Conservation (phyloP, 1,284 basidiomycete species). For the Irpex lacteus region DNA sequence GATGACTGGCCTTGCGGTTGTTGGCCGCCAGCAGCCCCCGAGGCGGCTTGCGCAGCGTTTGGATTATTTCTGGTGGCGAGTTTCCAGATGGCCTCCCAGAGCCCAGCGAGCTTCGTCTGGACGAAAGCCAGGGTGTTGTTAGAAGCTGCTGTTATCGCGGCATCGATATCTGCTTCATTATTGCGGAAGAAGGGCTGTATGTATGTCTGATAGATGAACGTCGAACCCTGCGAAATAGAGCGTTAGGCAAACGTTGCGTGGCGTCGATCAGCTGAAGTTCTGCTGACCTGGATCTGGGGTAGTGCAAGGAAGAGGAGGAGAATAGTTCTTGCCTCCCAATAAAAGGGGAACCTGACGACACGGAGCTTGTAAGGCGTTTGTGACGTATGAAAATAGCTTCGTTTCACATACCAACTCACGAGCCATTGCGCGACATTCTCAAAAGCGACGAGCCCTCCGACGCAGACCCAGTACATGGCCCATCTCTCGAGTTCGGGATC, state of each 20-base stretch:
- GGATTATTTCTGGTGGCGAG: constrained; percentile 40
- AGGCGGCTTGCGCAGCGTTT: constrained; percentile 8
- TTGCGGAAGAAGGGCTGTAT: constrained; percentile 64
- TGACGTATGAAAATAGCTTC: constrained; percentile 1
- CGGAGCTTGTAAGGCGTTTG: neutral
- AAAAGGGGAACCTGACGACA: constrained; percentile 70
- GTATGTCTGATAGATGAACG: constrained; percentile 65
- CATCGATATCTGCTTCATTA: constrained; percentile 70
- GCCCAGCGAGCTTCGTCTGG: constrained; percentile 42
- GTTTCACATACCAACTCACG: constrained; percentile 56
- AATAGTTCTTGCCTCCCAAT: constrained; percentile 69
- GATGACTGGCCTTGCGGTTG: constrained; percentile 2
- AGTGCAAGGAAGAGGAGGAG: constrained; percentile 74
- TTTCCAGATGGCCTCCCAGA: constrained; percentile 46
- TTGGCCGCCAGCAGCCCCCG: neutral
- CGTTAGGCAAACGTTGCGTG: neutral
- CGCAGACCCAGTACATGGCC: constrained; percentile 64
- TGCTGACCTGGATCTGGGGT: constrained; percentile 67
- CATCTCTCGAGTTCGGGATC: constrained; percentile 58
- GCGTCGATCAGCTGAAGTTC: neutral
- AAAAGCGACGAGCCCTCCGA: constrained; percentile 60
- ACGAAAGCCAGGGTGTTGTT: constrained; percentile 50
- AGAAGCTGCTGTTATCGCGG: constrained; percentile 53
- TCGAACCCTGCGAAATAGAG: constrained; percentile 53
- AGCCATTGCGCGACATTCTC: constrained; percentile 70